phyloP scores from a whole-genome alignment of 2,329 filamentous ascomycete genomes.

The Colletotrichum camelliae region DNA sequence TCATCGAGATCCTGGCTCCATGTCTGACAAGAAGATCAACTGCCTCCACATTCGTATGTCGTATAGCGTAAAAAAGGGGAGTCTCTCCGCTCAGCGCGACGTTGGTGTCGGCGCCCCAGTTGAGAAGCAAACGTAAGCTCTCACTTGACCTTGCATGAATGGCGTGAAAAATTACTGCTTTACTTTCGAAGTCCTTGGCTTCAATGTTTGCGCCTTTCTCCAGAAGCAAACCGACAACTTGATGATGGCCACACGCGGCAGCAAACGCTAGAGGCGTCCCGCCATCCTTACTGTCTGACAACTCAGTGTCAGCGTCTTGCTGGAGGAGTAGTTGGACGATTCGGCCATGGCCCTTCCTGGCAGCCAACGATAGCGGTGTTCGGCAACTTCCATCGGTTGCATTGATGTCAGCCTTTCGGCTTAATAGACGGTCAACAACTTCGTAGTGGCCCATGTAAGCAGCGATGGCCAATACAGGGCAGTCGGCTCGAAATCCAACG shows the following conservation, averaged over 20 bases:
- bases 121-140: neutral
- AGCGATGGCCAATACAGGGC: neutral
- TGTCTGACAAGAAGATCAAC: neutral
- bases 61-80: neutral
- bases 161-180: neutral
- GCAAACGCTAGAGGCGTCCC: neutral
- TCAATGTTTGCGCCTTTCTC: neutral
- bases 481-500: neutral
- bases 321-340: too few species aligned
- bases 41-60: neutral
- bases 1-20: neutral
- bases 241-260: neutral
- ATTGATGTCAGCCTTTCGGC: too few species aligned
- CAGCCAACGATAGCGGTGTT: too few species aligned
- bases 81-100: neutral
- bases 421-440: too few species aligned
- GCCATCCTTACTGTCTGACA: too few species aligned
- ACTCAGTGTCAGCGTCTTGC: too few species aligned
- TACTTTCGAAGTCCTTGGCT: neutral
- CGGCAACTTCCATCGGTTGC: too few species aligned
- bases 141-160: neutral
- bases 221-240: neutral
- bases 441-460: neutral
- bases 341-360: too few species aligned
- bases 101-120: neutral